Percentiles rank a stretch among this genome's conserved stretches.
phyloP scores from a whole-genome alignment of 768 basidiomycete species.

The Termitomyces bulborhizus region DNA sequence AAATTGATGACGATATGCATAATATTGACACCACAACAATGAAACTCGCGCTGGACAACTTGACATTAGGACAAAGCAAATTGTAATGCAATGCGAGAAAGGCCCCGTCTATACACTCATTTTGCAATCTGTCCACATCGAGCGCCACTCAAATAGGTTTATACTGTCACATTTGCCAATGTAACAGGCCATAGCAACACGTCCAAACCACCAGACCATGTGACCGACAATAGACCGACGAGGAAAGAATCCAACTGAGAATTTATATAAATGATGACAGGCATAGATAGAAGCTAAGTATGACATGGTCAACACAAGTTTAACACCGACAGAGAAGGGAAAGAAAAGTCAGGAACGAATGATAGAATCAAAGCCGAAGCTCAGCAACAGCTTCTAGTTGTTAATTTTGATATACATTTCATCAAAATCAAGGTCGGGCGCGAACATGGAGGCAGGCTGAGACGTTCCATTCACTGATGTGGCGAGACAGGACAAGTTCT shows the following conservation, averaged over 20 bases:
- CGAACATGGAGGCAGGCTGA: not conserved
- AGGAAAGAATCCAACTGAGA: not conserved
- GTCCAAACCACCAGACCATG: too few species aligned
- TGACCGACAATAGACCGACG: too few species aligned
- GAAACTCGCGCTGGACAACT: not conserved
- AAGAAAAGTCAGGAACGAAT: conserved; percentile 26
- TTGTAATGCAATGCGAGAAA: too few species aligned
- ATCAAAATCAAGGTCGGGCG: not conserved
- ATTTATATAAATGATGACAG: not conserved
- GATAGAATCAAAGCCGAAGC: conserved; percentile 58
- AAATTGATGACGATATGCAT: not conserved
- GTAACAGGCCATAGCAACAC: too few species aligned
- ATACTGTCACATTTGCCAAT: too few species aligned
- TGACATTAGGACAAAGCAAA: too few species aligned
- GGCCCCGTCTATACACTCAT: too few species aligned
- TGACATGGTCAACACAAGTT: conserved; percentile 6
- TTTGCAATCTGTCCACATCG: too few species aligned
- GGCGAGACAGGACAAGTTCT: too few species aligned
- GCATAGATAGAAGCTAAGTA: conserved; percentile 2
- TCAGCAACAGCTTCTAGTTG: conserved; percentile 88
- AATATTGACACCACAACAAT: not conserved
- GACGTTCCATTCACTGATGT: not conserved
- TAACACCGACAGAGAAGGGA: not conserved
- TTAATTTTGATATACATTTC: not conserved
- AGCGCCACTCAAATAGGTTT: too few species aligned